Base-by-base conservation (phyloP, 441 rosid genomes). In the Croton laevigatus region DNA sequence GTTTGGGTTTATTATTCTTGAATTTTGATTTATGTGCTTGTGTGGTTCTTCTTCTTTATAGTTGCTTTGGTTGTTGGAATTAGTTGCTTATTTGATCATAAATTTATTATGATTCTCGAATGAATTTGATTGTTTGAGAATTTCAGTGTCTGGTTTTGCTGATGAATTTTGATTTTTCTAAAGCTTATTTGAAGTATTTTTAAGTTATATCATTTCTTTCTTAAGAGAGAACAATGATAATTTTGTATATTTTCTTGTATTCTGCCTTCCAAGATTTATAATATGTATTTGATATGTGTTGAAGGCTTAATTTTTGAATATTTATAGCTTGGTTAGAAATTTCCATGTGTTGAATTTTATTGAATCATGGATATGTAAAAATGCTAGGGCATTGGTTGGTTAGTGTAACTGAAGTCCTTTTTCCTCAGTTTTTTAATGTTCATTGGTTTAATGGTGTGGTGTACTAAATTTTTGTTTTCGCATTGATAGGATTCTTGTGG, bases 401-500 rank as follows among this genome's bases (percentile, higher is more conserved):
- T 46, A 10, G 14, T 8, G 3, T 32, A 37, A 9, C 32, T 65
- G 51, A 44, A 22, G 53, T 32, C 32, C 42, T 27, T 46, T 27
- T 65, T n/a, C 42, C 8, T 65, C 5, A 9, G 12, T 20, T 20
- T 64, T 17, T 55, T 48, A 19, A 2, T 22, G 59, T 40, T 32
- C 42, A 46, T 61, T 63, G 48, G 7, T 66, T 45, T 23, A 32
- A 34, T 62, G 32, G 19, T 23, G 5, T 66, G 34, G 48, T 48
- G 36, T 42, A 8, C 42, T 62, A 59, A 53, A 40, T 46, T 51
- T 20, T 10, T 67, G 52, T 62, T 52, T 70, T 38, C 58, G 62
- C 20, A 76, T 66, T 77, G 27, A 72, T 79, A 84, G 89, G 85
- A 73, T 76, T 57, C 85, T n/a, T 81, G 60, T 65, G 91, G 74